phyloP scores from a whole-genome alignment of 352 stramenopile species.

The Phytophthora lateralis region DNA sequence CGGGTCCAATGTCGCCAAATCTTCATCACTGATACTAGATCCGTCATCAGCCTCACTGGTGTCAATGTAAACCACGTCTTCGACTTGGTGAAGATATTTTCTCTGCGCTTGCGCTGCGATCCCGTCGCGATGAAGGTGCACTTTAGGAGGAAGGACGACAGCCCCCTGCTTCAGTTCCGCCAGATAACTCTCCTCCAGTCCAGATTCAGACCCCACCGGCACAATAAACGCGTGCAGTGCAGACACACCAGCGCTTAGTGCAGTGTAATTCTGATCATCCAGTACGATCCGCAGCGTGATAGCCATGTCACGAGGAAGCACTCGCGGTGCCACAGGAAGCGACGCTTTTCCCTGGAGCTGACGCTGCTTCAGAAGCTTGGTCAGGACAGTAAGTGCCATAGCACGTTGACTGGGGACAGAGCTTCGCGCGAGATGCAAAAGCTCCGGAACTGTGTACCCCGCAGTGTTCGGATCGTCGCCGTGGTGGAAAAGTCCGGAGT shows the following conservation, averaged over 20 bases:
- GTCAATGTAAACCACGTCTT: constrained; percentile 64
- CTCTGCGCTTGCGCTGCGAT: background rate
- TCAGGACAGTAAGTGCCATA: constrained; percentile 65
- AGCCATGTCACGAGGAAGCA: constrained; percentile 51
- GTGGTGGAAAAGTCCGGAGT: constrained; percentile 84
- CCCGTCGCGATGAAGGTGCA: constrained; percentile 52
- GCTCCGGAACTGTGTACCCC: constrained; percentile 77
- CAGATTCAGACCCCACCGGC: constrained; percentile 20
- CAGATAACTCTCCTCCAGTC: background rate
- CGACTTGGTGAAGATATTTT: background rate
- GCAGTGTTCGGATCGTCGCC: constrained; percentile 72
- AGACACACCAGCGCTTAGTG: constrained; percentile 46
- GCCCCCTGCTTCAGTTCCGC: constrained; percentile 39
- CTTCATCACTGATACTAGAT: constrained; percentile 49
- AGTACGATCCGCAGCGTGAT: constrained; percentile 59
- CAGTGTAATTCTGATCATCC: constrained; percentile 74
- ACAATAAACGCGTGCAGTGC: constrained; percentile 66
- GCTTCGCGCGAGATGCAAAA: constrained; percentile 73
- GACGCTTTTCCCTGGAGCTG: constrained; percentile 26
- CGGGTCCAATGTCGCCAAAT: constrained; percentile 56
- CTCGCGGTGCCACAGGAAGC: constrained; percentile 27
- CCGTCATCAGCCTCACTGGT: constrained; percentile 44
- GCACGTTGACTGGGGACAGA: constrained; percentile 74
- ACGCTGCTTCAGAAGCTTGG: constrained; percentile 63
- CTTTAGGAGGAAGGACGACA: constrained; percentile 32